Evolutionary conservation across 768 basidiomycete species (phyloP), one percentile per base, ranked within the genome.

Genomic region (Baorangia bicolor): DNA sequence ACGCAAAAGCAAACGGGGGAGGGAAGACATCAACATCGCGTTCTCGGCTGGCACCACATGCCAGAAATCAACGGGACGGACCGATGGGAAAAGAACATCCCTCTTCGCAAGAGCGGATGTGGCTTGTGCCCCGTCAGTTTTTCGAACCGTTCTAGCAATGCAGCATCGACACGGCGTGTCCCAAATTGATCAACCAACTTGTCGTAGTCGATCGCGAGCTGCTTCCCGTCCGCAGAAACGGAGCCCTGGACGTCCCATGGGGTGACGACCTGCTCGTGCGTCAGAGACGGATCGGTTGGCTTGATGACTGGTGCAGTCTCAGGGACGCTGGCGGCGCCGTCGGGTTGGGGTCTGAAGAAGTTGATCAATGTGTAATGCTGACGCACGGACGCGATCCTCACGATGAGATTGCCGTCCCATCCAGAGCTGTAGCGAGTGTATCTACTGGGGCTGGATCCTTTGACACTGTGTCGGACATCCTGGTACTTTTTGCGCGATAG

Each of bases 61-160:
- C 23, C 7, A 43, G 49, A 28, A 18, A 33, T 23, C 10, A 34
- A 53, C 9, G 10, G 13, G 21, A 70, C 84, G 60, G 61, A 92
- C 95, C 96, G 87, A 75, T 99, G 97, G 18, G 95, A 98, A 75
- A 98, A 99, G 78, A 98, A 99, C 83, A 90, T 92, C 16, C 93
- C 94, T 53, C 96, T 80, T 35, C 96, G 80, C 47, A 99, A 77
- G 50, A 98, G 81, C 14, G 91, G 77, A 73, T 99, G 96, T 11
- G 97, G 94, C 56, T 80, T 84, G 52, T 84, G 81, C 5, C 96
- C 96, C 10, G 97, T 98, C 49, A 98, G 73, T 44, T 81, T 83
- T 75, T 98, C 94, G 64, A 99, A 99, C 28, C 97, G 83, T 57
- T 87, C 85, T 20, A 99, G 76, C 41, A 99, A 71, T 23, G 83